These are phyloP conservation scores for Pseudogymnoascus sp. DNA, from an alignment of 2,329 filamentous ascomycete genomes.

Conservation along the genomic window DNA sequence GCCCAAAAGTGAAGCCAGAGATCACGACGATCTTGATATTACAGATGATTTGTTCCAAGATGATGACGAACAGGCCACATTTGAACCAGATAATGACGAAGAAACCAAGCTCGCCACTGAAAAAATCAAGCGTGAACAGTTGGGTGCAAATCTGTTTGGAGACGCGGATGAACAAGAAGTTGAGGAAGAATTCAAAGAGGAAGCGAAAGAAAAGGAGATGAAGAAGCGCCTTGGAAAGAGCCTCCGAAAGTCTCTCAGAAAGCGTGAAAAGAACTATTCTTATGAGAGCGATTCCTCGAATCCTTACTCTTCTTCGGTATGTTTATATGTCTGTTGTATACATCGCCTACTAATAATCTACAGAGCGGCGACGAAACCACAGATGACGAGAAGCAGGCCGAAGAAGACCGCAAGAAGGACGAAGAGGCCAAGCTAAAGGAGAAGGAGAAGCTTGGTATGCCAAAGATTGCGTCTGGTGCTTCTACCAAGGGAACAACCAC, in stretches of 20 bases:
- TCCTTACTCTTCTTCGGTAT: slow-evolving; percentile 47
- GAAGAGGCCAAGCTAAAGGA: slow-evolving; percentile 50
- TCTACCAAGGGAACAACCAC: slow-evolving; percentile 65
- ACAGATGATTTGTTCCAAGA: slow-evolving; percentile 74
- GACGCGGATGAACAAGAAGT: slow-evolving; percentile 62
- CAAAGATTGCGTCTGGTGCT: slow-evolving; percentile 39
- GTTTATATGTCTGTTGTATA: slow-evolving; percentile 18
- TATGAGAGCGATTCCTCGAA: slow-evolving; percentile 66
- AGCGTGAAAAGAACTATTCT: slow-evolving; percentile 77
- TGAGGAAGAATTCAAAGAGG: slow-evolving; percentile 61
- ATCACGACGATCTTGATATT: slow-evolving; percentile 63
- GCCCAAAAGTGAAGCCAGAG: slow-evolving; percentile 56
- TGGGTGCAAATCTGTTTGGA: slow-evolving; percentile 79
- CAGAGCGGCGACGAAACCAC: slow-evolving; percentile 44
- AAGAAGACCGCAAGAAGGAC: slow-evolving; percentile 54
- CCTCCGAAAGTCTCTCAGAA: slow-evolving; percentile 72
- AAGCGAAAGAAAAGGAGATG: slow-evolving; percentile 63
- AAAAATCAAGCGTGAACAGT: slow-evolving; percentile 68
- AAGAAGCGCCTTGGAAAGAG: slow-evolving; percentile 66
- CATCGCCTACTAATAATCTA: slow-evolving; percentile 15
- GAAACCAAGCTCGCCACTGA: slow-evolving; percentile 65
- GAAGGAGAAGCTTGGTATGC: slow-evolving; percentile 40
- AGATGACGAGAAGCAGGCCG: slow-evolving; percentile 52
- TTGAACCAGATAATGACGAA: slow-evolving; percentile 75
- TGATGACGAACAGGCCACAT: slow-evolving; percentile 70